A percentile compares a stretch with the other conserved stretches of the same genome.
phyloP scores from a whole-genome alignment of 441 rosid genomes.

The Pelargonium cotyledonis region DNA sequence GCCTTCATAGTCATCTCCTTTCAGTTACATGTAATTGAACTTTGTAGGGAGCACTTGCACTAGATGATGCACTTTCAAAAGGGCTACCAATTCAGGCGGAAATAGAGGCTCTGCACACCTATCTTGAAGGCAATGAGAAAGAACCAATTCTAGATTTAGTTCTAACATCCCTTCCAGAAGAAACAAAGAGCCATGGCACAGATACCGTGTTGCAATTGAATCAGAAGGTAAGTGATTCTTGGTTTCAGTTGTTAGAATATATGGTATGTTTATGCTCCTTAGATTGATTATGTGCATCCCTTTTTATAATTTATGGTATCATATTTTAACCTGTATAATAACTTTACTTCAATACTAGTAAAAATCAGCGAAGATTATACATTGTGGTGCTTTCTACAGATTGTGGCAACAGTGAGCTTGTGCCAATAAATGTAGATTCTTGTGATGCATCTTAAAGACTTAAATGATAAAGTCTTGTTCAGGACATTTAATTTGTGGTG shows the following conservation, averaged over 20 bases:
- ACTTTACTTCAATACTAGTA: no score
- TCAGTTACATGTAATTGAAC: conserved; percentile 6
- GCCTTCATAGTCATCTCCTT: conserved; percentile 21
- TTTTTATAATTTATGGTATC: no score
- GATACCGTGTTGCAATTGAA: conserved; percentile 68
- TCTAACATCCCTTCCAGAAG: conserved; percentile 84
- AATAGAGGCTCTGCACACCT: conserved; percentile 49
- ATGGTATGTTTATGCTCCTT: not conserved
- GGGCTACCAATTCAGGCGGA: conserved; percentile 88
- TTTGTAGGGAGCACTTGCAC: conserved; percentile 75
- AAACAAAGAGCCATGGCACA: conserved; percentile 62
- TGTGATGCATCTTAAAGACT: not conserved
- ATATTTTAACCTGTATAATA: no score
- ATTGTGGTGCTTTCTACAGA: no score
- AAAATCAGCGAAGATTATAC: no score
- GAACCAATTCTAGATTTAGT: conserved; percentile 74
- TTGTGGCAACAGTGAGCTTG: not conserved
- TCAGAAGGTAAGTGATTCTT: conserved; percentile 51
- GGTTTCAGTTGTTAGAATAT: conserved; percentile 7
- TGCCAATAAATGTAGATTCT: not conserved
- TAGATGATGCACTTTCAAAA: conserved; percentile 85
- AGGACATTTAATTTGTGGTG: not conserved
- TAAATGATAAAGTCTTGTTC: not conserved
- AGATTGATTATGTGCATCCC: not conserved
- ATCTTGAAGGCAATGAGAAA: conserved; percentile 64